Evolutionary conservation across 495 filamentous ascomycete genomes (phyloP), one percentile per base, ranked within the genome.

Genomic region (Articulospora tetracladia): DNA sequence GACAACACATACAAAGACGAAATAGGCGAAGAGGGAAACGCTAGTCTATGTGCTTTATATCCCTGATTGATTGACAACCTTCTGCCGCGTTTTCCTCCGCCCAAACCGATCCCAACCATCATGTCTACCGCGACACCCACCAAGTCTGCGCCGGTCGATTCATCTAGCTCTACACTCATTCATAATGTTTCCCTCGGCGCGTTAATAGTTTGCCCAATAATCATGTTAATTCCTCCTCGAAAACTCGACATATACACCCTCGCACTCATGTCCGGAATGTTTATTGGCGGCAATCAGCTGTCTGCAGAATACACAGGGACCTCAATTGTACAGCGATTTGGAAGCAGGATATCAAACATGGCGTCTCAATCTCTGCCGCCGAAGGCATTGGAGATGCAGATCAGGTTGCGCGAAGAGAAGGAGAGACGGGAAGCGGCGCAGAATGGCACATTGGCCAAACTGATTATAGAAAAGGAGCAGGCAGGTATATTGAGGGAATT

Each of bases 211-310:
- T 84, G 85, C 36, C 91, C 93, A 1, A 65, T 89, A 53, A 83
- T 91, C 34, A 80, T 89, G 53, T 73, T 83, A 58, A 79, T 96
- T 15, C 93, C 93, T 2, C 90, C 91, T 0, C 88, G 92, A 46
- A 91, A 90, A 69, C 74, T 96, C 47, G 90, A 86, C 69, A 27
- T 82, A 57, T 87, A 84, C 73, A 79, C 88, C 58, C 75, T 90
- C 62, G 41, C 46, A 2, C 60, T 69, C 25, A n/a, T 65, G 2
- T 24, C 22, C 19, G 74, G 74, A 39, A 76, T 76, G 47, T 79
- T 85, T 19, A 80, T 90, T 1, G 75, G 74, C 44, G 74, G 75
- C 56, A 86, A 91, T 73, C 82, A 90, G 65, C 75, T 95, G 20
- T 76, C 74, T n/a, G 57, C 71, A 26, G 74, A 81, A 53, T 80